These are phyloP conservation scores for Rutidosis leptorrhynchoides DNA, from an alignment of 129 eudicot species.

Conservation along the genomic window DNA sequence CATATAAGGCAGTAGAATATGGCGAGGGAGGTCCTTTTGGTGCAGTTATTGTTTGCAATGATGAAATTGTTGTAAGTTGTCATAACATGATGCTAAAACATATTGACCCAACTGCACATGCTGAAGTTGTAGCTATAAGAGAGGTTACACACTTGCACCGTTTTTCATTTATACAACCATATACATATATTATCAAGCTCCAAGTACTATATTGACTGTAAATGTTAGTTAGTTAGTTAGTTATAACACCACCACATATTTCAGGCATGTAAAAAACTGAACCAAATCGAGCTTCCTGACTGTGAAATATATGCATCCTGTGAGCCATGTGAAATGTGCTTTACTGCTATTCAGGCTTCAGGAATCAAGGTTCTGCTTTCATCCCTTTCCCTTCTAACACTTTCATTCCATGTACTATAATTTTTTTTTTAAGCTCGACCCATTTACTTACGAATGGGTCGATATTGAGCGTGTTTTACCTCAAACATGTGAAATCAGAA, in stretches of 20 bases:
- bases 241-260: not conserved
- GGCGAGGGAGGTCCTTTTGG: not conserved
- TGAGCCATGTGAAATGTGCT: conserved; percentile 9
- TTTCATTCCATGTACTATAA: not conserved
- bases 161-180: not conserved
- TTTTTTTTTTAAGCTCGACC: not conserved
- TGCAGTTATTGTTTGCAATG: not conserved
- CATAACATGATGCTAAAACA: not conserved
- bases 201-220: not conserved
- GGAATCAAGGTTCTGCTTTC: not conserved
- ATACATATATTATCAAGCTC: not conserved
- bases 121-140: not conserved
- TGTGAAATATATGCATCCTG: conserved; percentile 10
- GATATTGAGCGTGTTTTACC: too few species aligned
- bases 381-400: not conserved
- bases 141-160: conserved; percentile 3
- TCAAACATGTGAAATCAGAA: too few species aligned
- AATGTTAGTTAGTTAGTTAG: not conserved
- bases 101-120: conserved; percentile 8
- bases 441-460: too few species aligned
- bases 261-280: not conserved
- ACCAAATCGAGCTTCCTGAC: not conserved
- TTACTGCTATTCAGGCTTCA: not conserved
- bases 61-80: not conserved
- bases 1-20: not conserved